Base-by-base conservation (phyloP, 176 grass and related monocot genomes). In the Triticum dicoccoides region DNA sequence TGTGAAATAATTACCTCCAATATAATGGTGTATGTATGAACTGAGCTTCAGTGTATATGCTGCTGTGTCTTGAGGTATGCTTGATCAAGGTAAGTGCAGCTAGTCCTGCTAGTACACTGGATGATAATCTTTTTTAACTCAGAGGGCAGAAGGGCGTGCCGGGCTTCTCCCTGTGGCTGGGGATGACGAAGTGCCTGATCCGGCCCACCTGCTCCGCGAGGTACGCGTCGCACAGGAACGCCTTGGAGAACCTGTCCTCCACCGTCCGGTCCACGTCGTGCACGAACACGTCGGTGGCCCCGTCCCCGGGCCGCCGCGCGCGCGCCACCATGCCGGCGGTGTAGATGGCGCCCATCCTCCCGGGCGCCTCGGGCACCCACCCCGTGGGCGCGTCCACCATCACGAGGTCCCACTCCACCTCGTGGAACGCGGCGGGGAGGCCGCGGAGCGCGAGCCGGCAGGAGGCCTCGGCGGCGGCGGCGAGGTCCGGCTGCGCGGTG, bases 381-480 rank as follows among this genome's bases (percentile, higher is more conserved):
- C 94, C 94, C 1, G 94, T 96, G 2, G 94, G 94, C 72, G 94
- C 94, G 77, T 96, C 94, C 11, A 96, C 94, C 94, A 96, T 96
- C 73, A 96, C 76, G 35, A 96, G 61, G 39, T 96, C 94, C 94
- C 91, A 96, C 77, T 96, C 79, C 0, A 69, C 0, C 64, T 91
- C 85, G 39, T 27, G 25, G 76, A 93, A 89, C 64, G 44, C 91
- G 0, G 18, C 14, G 0, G 94, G 94, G 0, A 96, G 88, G 0
- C 81, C 87, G 3, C 35, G 64, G 0, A 96, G 68, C 0, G 89
- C 89, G 17, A 96, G 70, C 5, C 86, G 59, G 83, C 94, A 93
- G 0, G 14, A 5, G 0, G 68, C 81, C 0, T 11, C 29, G 10
- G 29, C 1, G 2, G 86, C 86, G 9, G 82, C 23, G 18, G 69